Percentiles rank a stretch among this genome's conserved stretches.
Conservation (phyloP, 352 stramenopile genomes). For the Globisporangium megalacanthum region DNA sequence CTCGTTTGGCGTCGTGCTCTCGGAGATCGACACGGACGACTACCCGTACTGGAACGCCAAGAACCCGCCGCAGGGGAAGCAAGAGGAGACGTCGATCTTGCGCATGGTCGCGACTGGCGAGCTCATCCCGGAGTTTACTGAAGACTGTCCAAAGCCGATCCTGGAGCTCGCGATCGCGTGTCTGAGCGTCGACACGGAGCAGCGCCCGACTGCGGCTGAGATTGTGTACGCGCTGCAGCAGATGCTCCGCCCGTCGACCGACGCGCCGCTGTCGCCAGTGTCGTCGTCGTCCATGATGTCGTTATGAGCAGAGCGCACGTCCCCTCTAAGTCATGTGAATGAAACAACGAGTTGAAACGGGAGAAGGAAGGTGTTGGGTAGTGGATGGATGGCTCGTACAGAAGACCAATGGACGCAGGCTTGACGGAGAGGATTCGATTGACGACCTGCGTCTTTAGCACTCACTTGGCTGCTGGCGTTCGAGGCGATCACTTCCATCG, state of each 20-base stretch:
- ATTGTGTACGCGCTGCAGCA: constrained; percentile 56
- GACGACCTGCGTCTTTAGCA: too few species aligned
- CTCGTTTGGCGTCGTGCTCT: constrained; percentile 46
- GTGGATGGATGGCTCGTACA: too few species aligned
- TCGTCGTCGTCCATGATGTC: constrained; percentile 18
- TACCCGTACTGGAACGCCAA: constrained; percentile 59
- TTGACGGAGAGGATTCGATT: too few species aligned
- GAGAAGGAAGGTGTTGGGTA: too few species aligned
- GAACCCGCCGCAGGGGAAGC: constrained; percentile 37
- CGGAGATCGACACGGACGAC: constrained; percentile 49
- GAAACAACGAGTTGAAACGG: too few species aligned
- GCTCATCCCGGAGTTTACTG: constrained; percentile 45
- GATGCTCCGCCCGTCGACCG: constrained; percentile 20
- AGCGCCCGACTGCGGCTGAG: constrained; percentile 51
- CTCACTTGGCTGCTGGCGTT: too few species aligned
- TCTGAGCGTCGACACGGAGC: constrained; percentile 40
- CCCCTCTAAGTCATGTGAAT: too few species aligned
- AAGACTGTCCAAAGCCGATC: constrained; percentile 34
- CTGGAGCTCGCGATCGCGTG: constrained; percentile 42
- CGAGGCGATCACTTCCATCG: too few species aligned
- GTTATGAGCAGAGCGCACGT: constrained; percentile 10
- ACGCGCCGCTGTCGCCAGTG: constrained; percentile 14
- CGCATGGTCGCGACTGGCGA: constrained; percentile 52
- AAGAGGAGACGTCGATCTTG: constrained; percentile 49
- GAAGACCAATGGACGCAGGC: too few species aligned